Evolutionary conservation across 2,329 filamentous ascomycete genomes (phyloP).

Genomic region (Fonsecaea multimorphosa): DNA sequence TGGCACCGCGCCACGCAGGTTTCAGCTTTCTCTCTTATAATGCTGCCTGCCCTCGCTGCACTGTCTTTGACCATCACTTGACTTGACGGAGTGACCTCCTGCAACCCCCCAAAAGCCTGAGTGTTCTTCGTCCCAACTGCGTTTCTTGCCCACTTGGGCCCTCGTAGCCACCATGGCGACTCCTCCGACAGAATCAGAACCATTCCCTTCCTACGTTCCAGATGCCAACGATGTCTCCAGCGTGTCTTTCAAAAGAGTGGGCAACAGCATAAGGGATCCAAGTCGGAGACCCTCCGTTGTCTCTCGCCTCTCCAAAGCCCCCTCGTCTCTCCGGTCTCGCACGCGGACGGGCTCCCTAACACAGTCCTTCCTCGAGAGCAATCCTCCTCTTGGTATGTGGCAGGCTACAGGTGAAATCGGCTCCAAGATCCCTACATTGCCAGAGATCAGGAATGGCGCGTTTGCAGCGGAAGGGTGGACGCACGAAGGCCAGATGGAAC

Average conservation of each 20-base stretch:
- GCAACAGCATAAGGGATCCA: constrained; percentile 6
- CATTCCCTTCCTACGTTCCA: constrained; percentile 25
- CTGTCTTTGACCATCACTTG: not conserved
- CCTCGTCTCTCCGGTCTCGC: constrained; percentile 19
- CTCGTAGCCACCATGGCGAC: not conserved
- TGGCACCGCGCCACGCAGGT: constrained; percentile 3
- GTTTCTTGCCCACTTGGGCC: not conserved
- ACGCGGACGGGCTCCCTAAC: constrained; percentile 35
- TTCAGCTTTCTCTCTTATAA: not conserved
- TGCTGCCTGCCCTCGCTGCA: not conserved
- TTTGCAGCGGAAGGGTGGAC: constrained; percentile 44
- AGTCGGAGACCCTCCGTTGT: constrained; percentile 19
- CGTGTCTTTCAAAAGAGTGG: constrained; percentile 2
- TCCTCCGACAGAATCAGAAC: constrained; percentile 17
- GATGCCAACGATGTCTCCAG: constrained; percentile 18
- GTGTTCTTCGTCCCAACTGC: not conserved
- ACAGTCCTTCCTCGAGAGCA: constrained; percentile 42
- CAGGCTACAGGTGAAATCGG: constrained; percentile 44
- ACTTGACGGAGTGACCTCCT: not conserved
- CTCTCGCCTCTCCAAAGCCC: constrained; percentile 25
- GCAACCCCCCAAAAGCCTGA: not conserved
- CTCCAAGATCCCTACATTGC: constrained; percentile 43
- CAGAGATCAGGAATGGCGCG: constrained; percentile 43
- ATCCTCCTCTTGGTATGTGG: constrained; percentile 44
- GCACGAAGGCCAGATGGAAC: constrained; percentile 43